Conservation (phyloP, 495 filamentous ascomycete genomes). For the Penicillium pancosmium region DNA sequence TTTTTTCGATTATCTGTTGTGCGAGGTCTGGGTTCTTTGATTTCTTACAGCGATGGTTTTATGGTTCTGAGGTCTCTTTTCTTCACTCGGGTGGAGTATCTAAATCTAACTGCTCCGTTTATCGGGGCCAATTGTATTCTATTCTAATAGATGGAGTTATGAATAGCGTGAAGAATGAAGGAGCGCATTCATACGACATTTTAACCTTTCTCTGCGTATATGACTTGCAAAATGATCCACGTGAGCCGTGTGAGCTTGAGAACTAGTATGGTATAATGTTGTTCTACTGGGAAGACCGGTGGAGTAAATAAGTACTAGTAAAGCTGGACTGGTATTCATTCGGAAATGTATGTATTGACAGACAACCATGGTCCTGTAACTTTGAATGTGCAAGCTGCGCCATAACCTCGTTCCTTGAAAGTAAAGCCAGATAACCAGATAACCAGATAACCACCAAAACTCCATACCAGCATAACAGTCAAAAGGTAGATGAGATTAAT, state of each 20-base stretch:
- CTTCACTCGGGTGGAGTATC: background rate
- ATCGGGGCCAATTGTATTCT: background rate
- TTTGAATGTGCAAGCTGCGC: constrained; percentile 13
- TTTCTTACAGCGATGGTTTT: constrained; percentile 4
- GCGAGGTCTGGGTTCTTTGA: constrained; percentile 3
- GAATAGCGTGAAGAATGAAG: background rate
- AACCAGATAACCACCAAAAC: constrained; percentile 10
- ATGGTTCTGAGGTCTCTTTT: background rate
- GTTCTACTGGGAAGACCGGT: background rate
- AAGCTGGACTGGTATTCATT: constrained; percentile 10
- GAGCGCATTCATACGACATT: background rate
- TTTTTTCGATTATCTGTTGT: constrained; percentile 9
- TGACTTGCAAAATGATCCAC: no score
- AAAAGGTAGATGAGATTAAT: constrained; percentile 12
- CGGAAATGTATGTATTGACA: constrained; percentile 7
- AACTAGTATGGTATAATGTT: background rate
- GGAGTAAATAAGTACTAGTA: background rate
- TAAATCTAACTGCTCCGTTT: background rate
- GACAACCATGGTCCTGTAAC: background rate
- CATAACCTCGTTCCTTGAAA: constrained; percentile 8
- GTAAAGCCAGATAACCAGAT: background rate
- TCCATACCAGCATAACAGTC: constrained; percentile 11
- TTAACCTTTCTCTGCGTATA: background rate
- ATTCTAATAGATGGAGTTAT: constrained; percentile 6
- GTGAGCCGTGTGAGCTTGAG: background rate